These are phyloP conservation scores for Phialophora verrucosa DNA, from an alignment of 2,329 filamentous ascomycete genomes.

Conservation along the genomic window DNA sequence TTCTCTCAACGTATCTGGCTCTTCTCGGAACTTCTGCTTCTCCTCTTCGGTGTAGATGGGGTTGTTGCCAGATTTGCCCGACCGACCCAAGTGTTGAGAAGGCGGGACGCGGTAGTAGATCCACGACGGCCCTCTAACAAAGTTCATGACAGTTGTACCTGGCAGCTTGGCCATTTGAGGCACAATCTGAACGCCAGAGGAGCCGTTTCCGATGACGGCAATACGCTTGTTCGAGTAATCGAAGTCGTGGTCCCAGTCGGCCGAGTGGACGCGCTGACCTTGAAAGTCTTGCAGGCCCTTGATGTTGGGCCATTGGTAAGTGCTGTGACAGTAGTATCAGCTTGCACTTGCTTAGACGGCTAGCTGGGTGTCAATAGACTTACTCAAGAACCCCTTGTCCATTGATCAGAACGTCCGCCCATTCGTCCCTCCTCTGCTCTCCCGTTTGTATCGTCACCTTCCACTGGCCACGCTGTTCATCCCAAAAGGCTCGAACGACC, in stretches of 20 bases:
- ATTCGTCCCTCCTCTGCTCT: slow-evolving; percentile 40
- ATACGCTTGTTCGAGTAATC: slow-evolving; percentile 40
- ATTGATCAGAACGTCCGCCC: slow-evolving; percentile 47
- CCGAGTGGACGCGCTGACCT: slow-evolving; percentile 42
- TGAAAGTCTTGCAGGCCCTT: slow-evolving; percentile 42
- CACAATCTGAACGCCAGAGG: slow-evolving; percentile 41
- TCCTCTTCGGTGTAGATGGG: slow-evolving; percentile 41
- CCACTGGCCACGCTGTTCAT: slow-evolving; percentile 47
- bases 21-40: slow-evolving; percentile 38
- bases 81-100: slow-evolving; percentile 32
- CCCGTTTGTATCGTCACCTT: slow-evolving; percentile 43
- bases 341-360: too few species aligned
- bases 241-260: slow-evolving; percentile 41
- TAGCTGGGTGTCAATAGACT: slow-evolving; percentile 15
- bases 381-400: slow-evolving; percentile 40
- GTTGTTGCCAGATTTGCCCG: slow-evolving; percentile 14
- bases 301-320: slow-evolving; percentile 27
- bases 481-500: slow-evolving; percentile 49
- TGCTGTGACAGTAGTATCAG: not conserved
- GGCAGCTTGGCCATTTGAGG: slow-evolving; percentile 38
- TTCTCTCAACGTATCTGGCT: slow-evolving; percentile 42
- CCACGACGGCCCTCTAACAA: slow-evolving; percentile 44
- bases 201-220: slow-evolving; percentile 40
- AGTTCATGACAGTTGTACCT: slow-evolving; percentile 41
- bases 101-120: slow-evolving; percentile 40